Conservation (phyloP, 345 rosid species). For the Kandelia obovata region DNA sequence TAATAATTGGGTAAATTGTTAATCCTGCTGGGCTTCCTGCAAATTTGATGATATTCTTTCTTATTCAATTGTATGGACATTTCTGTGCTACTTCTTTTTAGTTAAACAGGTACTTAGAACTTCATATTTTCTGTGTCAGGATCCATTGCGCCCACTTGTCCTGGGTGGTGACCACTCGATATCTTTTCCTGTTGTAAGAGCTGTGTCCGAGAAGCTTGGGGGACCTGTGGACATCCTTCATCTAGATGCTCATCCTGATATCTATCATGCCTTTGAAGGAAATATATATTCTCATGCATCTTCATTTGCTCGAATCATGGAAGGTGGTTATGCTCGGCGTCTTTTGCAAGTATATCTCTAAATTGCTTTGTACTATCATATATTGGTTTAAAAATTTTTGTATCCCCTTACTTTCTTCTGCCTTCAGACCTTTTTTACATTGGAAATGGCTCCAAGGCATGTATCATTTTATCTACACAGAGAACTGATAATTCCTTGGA, state of each 20-base stretch:
- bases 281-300: slow-evolving; percentile 95
- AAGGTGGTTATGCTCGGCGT: slow-evolving; percentile 87
- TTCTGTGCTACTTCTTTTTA: not conserved
- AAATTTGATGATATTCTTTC: not conserved
- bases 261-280: slow-evolving; percentile 82
- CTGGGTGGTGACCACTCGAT: slow-evolving; percentile 98
- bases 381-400: not conserved
- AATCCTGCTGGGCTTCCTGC: not conserved
- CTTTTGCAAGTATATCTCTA: slow-evolving; percentile 68
- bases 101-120: slow-evolving; percentile 1
- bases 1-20: not conserved
- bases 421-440: not conserved
- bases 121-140: slow-evolving; percentile 36
- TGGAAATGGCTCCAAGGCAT: not conserved
- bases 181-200: slow-evolving; percentile 86
- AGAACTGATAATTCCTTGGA: slow-evolving; percentile 7
- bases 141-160: slow-evolving; percentile 79
- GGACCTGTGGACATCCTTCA: slow-evolving; percentile 97
- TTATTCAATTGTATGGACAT: not conserved
- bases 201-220: slow-evolving; percentile 91
- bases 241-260: slow-evolving; percentile 99
- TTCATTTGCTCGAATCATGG: slow-evolving; percentile 97
- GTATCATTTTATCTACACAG: not conserved
- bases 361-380: not conserved
- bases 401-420: too few species aligned